Conservation (phyloP, 345 rosid genomes). For the Heritiera fomes region DNA sequence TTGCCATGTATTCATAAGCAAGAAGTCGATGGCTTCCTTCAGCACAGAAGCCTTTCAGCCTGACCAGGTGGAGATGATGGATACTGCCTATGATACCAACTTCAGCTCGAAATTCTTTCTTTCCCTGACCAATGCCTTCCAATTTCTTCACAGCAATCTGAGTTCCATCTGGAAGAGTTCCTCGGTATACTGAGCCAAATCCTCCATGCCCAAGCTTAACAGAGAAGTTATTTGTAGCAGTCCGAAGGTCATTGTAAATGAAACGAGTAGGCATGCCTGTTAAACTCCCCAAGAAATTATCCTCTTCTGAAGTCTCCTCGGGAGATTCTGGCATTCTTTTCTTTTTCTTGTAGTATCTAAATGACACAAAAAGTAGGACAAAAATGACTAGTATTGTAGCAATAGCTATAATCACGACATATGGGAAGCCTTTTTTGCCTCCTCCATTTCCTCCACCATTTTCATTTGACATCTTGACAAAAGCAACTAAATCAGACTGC, state of each 20-base stretch:
- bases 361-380: constrained; percentile 51
- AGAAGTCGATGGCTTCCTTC: constrained; percentile 87
- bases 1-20: constrained; percentile 82
- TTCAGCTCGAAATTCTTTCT: constrained; percentile 94
- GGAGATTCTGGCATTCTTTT: constrained; percentile 40
- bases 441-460: constrained; percentile 30
- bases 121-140: constrained; percentile 94
- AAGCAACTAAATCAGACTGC: constrained; percentile 49
- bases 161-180: constrained; percentile 73
- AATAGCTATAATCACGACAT: constrained; percentile 52
- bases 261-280: constrained; percentile 84
- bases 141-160: constrained; percentile 88
- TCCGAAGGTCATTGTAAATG: constrained; percentile 73
- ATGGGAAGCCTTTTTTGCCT: constrained; percentile 45
- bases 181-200: constrained; percentile 88
- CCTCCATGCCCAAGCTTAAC: constrained; percentile 94
- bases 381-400: constrained; percentile 49
- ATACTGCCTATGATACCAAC: constrained; percentile 90
- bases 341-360: constrained; percentile 44
- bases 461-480: constrained; percentile 52
- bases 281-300: constrained; percentile 64
- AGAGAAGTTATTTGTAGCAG: constrained; percentile 74
- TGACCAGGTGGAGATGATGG: constrained; percentile 88
- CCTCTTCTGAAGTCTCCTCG: constrained; percentile 66
- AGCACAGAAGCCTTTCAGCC: constrained; percentile 83